Evolutionary conservation across 179 eudicot genomes (phyloP).

Genomic region (Beta macrorhiza): DNA sequence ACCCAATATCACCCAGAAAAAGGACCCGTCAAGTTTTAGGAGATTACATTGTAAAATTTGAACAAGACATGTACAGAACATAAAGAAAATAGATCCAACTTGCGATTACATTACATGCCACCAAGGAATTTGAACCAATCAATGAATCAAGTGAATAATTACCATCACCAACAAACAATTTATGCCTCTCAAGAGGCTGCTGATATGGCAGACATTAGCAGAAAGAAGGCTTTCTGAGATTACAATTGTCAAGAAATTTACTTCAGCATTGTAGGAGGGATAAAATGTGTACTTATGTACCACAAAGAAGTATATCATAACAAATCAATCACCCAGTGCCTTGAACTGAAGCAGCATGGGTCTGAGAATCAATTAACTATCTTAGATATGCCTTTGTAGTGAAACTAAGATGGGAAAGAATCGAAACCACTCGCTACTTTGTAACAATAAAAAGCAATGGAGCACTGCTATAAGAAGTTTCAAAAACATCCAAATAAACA

Average conservation of each 20-base stretch:
- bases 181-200: background rate
- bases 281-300: background rate
- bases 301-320: background rate
- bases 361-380: background rate
- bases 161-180: background rate
- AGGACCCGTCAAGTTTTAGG: background rate
- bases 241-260: background rate
- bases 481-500: slow-evolving; percentile 12
- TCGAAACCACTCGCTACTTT: background rate
- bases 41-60: background rate
- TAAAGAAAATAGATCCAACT: background rate
- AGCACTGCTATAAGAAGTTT: background rate
- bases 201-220: background rate
- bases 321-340: background rate
- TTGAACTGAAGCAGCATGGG: background rate
- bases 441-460: background rate
- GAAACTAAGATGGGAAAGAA: background rate
- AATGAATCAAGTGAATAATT: background rate
- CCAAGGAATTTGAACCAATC: background rate
- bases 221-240: background rate
- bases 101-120: background rate
- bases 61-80: background rate
- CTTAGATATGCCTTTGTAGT: background rate
- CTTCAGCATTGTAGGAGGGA: background rate
- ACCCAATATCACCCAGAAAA: background rate